These are phyloP conservation scores for Mycosarcoma maydis DNA, from an alignment of 1,284 basidiomycete genomes.

Conservation along the genomic window DNA sequence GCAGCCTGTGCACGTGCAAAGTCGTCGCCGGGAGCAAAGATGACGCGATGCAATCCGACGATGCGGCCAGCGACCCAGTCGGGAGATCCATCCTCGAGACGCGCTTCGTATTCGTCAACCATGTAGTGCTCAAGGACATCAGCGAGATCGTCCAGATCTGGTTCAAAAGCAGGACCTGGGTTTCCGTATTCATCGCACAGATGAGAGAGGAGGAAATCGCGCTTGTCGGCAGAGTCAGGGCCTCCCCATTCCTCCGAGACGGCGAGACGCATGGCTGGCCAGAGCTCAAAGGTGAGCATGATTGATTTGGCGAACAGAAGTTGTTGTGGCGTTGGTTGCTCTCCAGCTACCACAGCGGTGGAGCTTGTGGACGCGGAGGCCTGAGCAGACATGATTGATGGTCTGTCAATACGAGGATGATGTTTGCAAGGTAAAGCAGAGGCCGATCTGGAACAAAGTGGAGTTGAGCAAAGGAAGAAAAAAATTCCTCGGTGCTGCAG, in stretches of 20 bases:
- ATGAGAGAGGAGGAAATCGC: conserved; percentile 59
- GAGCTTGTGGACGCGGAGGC: conserved; percentile 16
- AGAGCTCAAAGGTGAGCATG: conserved; percentile 58
- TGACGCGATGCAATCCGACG: conserved; percentile 44
- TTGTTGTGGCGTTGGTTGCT: conserved; percentile 50
- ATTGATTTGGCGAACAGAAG: conserved; percentile 62
- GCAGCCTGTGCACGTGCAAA: conserved; percentile 33
- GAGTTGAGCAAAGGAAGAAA: not conserved
- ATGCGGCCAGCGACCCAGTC: conserved; percentile 56
- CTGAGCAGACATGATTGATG: conserved; percentile 27
- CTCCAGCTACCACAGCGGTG: conserved; percentile 8
- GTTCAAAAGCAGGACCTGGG: conserved; percentile 36
- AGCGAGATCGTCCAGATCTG: conserved; percentile 61
- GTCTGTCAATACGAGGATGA: no score
- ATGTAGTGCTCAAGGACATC: conserved; percentile 61
- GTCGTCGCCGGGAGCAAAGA: conserved; percentile 47
- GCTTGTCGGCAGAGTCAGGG: conserved; percentile 57
- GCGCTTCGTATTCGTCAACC: conserved; percentile 61
- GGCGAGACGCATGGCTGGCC: conserved; percentile 64
- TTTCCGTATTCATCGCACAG: conserved; percentile 60
- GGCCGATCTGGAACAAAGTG: not conserved
- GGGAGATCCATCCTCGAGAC: conserved; percentile 60
- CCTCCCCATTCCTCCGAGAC: conserved; percentile 65
- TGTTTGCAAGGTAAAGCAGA: not conserved
- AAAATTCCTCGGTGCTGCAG: conserved; percentile 7